Evolutionary conservation across 192 early-diverging fungal genomes (phyloP).

Genomic region (Umbelopsis sp.): DNA sequence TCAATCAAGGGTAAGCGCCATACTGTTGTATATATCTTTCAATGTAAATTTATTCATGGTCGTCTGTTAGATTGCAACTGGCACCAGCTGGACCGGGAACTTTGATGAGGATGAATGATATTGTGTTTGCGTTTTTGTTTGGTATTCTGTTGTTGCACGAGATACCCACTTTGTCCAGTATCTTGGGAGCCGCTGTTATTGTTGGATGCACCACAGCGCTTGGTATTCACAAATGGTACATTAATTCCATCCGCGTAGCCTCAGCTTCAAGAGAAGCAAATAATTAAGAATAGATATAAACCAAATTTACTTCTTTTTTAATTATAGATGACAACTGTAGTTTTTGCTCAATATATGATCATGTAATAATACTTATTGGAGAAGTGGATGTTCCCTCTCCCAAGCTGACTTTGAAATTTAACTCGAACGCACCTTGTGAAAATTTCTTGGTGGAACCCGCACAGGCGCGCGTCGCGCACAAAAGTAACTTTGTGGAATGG

Average conservation of each 20-base stretch:
- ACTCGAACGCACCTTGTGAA: neutral
- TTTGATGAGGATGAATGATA: constrained; percentile 82
- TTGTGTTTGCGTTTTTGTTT: constrained; percentile 80
- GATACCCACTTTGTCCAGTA: constrained; percentile 53
- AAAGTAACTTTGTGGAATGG: neutral
- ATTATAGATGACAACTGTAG: neutral
- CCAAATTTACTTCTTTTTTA: neutral
- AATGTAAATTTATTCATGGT: neutral
- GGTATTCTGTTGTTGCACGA: constrained; percentile 72
- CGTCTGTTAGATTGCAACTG: constrained; percentile 59
- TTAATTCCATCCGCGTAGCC: neutral
- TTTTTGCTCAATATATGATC: neutral
- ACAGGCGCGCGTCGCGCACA: constrained; percentile 19
- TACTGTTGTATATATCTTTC: neutral
- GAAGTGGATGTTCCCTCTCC: neutral
- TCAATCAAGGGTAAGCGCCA: constrained; percentile 64
- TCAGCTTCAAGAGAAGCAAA: neutral
- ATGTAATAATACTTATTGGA: too few species aligned
- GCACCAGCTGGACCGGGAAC: constrained; percentile 69
- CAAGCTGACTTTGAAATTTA: neutral
- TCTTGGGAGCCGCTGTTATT: constrained; percentile 67
- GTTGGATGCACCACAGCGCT: constrained; percentile 62
- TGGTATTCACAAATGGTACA: constrained; percentile 63
- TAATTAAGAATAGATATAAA: neutral
- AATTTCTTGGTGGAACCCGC: constrained; percentile 5